phyloP scores from a whole-genome alignment of 2,329 filamentous ascomycete genomes.

The Aureobasidium sp. region DNA sequence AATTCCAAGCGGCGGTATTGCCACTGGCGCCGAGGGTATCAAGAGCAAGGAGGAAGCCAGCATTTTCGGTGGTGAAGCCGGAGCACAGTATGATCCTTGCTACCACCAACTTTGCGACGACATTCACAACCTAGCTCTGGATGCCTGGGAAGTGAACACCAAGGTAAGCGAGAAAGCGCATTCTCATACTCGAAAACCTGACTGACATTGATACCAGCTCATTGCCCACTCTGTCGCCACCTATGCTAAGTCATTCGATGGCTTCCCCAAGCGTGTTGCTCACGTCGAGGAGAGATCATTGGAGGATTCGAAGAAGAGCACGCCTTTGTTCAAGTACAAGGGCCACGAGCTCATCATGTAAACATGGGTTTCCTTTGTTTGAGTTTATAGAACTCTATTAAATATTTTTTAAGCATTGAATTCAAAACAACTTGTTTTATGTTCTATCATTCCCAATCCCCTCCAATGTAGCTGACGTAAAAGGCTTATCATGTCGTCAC shows the following conservation, averaged over 20 bases:
- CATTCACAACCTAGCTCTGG: slow-evolving; percentile 46
- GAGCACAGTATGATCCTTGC: slow-evolving; percentile 49
- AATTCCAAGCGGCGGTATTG: slow-evolving; percentile 68
- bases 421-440: neutral
- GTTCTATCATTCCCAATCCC: neutral
- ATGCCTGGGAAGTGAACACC: slow-evolving; percentile 49
- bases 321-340: slow-evolving; percentile 4
- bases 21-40: slow-evolving; percentile 68
- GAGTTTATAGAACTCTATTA: neutral
- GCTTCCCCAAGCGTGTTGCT: slow-evolving; percentile 35
- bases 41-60: slow-evolving; percentile 62
- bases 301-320: neutral
- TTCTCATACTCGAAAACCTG: neutral
- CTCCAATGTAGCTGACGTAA: no score
- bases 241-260: slow-evolving; percentile 57
- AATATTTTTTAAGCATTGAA: neutral
- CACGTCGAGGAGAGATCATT: neutral
- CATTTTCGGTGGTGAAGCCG: slow-evolving; percentile 65
- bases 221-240: slow-evolving; percentile 65
- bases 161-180: slow-evolving; percentile 29
- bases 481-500: no score
- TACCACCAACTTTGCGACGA: slow-evolving; percentile 51
- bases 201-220: slow-evolving; percentile 32
- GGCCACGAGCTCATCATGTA: slow-evolving; percentile 1
- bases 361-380: neutral